Conservation (phyloP, 2,329 filamentous ascomycete genomes). For the Raffaelea albimanens region DNA sequence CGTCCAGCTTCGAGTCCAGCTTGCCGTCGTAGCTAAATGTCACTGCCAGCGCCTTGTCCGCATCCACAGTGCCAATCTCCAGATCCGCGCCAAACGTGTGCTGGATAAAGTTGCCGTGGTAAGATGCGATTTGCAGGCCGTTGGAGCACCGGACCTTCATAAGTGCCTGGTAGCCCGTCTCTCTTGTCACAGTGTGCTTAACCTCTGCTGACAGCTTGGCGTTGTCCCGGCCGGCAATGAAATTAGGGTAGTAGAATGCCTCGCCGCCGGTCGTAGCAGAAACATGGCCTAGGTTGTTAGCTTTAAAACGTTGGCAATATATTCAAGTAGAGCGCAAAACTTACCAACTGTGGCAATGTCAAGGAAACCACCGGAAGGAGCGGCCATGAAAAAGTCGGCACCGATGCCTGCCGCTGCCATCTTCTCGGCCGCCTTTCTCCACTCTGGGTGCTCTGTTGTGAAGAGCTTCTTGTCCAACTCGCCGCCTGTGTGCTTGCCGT, state of each 20-base stretch:
- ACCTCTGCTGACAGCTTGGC: slow-evolving; percentile 79
- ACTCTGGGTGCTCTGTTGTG: slow-evolving; percentile 79
- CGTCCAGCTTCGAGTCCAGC: slow-evolving; percentile 91
- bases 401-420: slow-evolving; percentile 83
- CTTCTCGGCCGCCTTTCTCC: slow-evolving; percentile 77
- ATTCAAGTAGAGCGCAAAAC: too few species aligned
- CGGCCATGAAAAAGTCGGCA: slow-evolving; percentile 88
- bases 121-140: slow-evolving; percentile 84
- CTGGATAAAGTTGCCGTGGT: slow-evolving; percentile 93
- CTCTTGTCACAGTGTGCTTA: slow-evolving; percentile 73
- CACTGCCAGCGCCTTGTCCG: slow-evolving; percentile 86
- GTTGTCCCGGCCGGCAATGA: slow-evolving; percentile 76
- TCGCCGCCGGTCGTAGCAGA: slow-evolving; percentile 88
- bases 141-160: slow-evolving; percentile 99
- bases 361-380: slow-evolving; percentile 81
- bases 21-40: slow-evolving; percentile 95
- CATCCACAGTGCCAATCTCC: slow-evolving; percentile 84
- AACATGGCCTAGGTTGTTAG: slow-evolving; percentile 75
- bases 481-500: slow-evolving; percentile 73
- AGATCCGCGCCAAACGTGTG: slow-evolving; percentile 92
- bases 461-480: slow-evolving; percentile 90
- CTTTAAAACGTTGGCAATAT: neutral
- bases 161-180: slow-evolving; percentile 89
- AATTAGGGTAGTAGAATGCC: slow-evolving; percentile 95
- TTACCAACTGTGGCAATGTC: slow-evolving; percentile 85